Conservation (phyloP, 495 filamentous ascomycete species). For the Thermochaetoides thermophila region DNA sequence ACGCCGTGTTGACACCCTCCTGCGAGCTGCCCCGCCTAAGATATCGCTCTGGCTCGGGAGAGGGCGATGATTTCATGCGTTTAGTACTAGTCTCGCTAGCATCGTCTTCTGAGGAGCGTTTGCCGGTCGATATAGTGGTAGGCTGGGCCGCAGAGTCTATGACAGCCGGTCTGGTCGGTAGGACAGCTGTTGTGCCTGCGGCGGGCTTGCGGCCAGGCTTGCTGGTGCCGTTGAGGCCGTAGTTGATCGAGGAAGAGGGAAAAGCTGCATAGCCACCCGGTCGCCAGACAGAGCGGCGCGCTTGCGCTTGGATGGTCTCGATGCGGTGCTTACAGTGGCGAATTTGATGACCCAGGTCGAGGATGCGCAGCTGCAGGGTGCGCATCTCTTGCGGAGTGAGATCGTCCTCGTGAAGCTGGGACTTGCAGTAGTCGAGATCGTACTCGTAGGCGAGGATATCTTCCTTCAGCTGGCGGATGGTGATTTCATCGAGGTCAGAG, state of each 20-base stretch:
- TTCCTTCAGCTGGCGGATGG: conserved; percentile 25
- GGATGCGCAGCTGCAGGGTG: conserved; percentile 23
- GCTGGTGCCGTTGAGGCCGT: not conserved
- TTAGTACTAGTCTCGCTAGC: not conserved
- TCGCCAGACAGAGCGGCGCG: conserved; percentile 4
- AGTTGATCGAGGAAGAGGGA: not conserved
- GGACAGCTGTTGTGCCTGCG: not conserved
- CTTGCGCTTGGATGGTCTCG: conserved; percentile 16
- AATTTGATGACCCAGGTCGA: conserved; percentile 30
- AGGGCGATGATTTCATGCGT: conserved; percentile 2
- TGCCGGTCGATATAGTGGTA: not conserved
- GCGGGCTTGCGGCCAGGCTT: not conserved
- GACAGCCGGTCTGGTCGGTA: not conserved
- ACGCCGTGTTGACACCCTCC: conserved; percentile 4
- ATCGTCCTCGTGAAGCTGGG: conserved; percentile 17
- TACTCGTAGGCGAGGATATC: conserved; percentile 28
- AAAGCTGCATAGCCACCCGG: not conserved
- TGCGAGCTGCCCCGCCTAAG: conserved; percentile 1
- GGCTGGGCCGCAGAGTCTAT: not conserved
- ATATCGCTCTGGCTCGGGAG: conserved; percentile 1
- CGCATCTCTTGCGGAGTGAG: conserved; percentile 29
- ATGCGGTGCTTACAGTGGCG: conserved; percentile 27
- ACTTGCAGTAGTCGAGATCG: conserved; percentile 24
- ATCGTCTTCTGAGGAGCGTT: not conserved
- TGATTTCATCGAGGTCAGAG: conserved; percentile 23